These are phyloP conservation scores for Volvox carteri DNA, from an alignment of 163 green algal species.

Conservation along the genomic window DNA sequence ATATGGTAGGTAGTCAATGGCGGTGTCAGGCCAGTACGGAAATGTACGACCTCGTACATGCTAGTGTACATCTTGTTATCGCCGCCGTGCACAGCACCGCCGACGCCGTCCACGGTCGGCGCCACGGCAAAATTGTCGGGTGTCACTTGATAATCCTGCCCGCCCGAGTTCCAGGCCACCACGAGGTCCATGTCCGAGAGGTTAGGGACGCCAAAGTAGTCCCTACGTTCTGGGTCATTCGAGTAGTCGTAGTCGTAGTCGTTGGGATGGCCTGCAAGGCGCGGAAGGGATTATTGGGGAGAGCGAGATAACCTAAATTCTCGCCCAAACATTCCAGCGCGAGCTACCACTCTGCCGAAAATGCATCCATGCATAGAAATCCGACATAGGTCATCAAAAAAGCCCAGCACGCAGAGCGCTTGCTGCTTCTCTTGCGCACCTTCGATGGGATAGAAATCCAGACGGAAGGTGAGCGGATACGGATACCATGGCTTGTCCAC, in stretches of 20 bases:
- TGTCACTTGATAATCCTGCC: not conserved
- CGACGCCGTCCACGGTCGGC: not conserved
- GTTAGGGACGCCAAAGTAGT: not conserved
- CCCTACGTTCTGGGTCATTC: not conserved
- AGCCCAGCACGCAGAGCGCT: no score
- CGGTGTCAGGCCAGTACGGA: not conserved
- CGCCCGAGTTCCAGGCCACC: not conserved
- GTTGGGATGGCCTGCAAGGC: not conserved
- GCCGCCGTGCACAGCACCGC: not conserved
- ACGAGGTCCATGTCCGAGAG: not conserved
- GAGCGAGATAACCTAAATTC: no score
- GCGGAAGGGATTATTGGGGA: no score
- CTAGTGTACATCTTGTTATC: not conserved
- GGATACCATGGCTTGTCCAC: not conserved
- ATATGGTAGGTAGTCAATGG: not conserved
- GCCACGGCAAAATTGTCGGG: not conserved
- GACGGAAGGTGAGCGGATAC: not conserved
- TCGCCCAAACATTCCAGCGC: no score
- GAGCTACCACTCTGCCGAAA: no score
- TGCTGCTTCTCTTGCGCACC: not conserved
- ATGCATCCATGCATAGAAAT: no score
- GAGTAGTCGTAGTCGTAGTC: slow-evolving; percentile 31
- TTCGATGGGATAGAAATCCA: not conserved
- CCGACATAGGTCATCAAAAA: no score
- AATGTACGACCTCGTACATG: slow-evolving; percentile 16